Percentiles rank a stretch among this genome's conserved stretches.
Evolutionary conservation across 2,329 filamentous ascomycete species (phyloP).

Genomic region (Trichoderma oligosporum): DNA sequence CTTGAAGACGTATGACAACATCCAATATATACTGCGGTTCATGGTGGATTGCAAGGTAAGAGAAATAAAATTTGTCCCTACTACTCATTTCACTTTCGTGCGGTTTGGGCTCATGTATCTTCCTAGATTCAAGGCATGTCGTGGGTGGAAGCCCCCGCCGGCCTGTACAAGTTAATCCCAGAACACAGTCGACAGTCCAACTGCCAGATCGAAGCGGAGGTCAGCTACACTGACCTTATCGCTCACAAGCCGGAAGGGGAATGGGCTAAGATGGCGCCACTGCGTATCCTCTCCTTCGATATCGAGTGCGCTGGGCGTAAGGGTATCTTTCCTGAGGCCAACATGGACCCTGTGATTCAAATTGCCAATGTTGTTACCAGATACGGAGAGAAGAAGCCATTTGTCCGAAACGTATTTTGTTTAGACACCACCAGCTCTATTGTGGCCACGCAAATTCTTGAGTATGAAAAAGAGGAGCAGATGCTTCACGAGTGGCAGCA

Average conservation of each 20-base stretch:
- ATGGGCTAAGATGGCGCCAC: constrained; percentile 96
- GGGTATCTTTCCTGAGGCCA: constrained; percentile 91
- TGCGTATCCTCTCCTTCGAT: constrained; percentile 92
- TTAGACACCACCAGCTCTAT: constrained; percentile 89
- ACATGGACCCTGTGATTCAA: constrained; percentile 91
- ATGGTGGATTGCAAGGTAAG: constrained; percentile 92
- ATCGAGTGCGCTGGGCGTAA: constrained; percentile 98
- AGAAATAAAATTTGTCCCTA: constrained; percentile 26
- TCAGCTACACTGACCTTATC: constrained; percentile 78
- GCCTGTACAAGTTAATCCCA: constrained; percentile 67
- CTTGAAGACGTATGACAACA: constrained; percentile 89
- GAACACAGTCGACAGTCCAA: constrained; percentile 72
- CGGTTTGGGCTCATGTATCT: neutral
- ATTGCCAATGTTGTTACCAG: constrained; percentile 94
- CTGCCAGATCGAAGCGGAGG: constrained; percentile 90
- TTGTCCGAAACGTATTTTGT: constrained; percentile 94
- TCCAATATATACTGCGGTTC: constrained; percentile 91
- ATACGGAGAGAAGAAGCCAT: constrained; percentile 93
- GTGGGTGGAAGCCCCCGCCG: constrained; percentile 83
- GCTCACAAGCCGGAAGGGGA: constrained; percentile 86
- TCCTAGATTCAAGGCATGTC: constrained; percentile 84
- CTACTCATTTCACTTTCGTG: neutral
- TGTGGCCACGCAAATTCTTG: constrained; percentile 88
- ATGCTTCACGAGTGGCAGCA: constrained; percentile 93
- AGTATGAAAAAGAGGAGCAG: constrained; percentile 74